Base-by-base conservation (phyloP, 768 basidiomycete species). In the Tylopilus subfusipes region DNA sequence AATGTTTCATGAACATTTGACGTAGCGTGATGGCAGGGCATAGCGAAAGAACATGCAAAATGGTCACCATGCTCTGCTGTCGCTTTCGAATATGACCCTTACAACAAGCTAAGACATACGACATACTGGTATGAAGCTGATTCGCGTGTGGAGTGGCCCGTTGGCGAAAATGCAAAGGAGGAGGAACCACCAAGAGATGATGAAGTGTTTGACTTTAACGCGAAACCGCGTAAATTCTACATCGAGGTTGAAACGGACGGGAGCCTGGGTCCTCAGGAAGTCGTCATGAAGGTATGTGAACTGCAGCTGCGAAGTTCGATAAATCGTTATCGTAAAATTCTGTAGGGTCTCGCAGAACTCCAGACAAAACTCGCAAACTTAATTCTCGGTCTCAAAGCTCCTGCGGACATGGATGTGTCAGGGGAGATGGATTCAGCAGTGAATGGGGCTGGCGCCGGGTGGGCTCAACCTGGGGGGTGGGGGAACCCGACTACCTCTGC, bases 31-130 rank as follows among this genome's bases (percentile, higher is more conserved):
- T 42, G 33, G n/a, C 64, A 98, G 96, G 96, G 96, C 39, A 87
- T 97, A 55, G 93, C 96, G 4, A 98, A 98, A 76, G 93, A 97
- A 69, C 97, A 99, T 67, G 94, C 97, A 13, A 99, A 99, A 74
- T 99, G 96, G 93, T 96, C 93, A 0, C 96, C 97, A 13, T 90
- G 94, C 56, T 90, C 93, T 2, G 93, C 97, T 9, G 86, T 99
- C 18, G 84, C 87, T 9, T 98, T 96, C 60, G 97, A 99, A 74
- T 99, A 99, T 59, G 97, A 99, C 71, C 97, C 97, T 13, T 82
- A 98, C 77, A 99, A 99, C 75, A 93, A 93, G 70, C 78, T 99
- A 30, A 84, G 94, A 50, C 97, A 99, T 72, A 98, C 97, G 4
- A 84, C 88, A 3, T 84, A 97, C 71, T 98, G 97, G 97, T 92